Conservation (phyloP, 2,329 filamentous ascomycete species). For the Uncinocarpus reesii region DNA sequence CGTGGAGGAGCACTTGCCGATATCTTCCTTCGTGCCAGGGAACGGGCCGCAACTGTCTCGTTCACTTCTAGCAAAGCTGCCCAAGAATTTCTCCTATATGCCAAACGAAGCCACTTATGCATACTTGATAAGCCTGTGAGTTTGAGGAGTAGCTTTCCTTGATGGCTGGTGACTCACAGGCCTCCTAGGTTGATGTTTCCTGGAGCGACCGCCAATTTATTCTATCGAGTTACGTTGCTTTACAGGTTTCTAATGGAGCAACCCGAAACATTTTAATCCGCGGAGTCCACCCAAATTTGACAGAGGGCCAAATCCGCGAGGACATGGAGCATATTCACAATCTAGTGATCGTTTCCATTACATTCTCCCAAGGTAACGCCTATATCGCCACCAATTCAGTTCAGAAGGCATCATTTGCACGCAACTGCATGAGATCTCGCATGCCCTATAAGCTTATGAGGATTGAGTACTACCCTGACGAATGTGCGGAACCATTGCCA, state of each 20-base stretch:
- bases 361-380: constrained; percentile 49
- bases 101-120: constrained; percentile 56
- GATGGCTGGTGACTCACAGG: neutral
- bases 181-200: constrained; percentile 51
- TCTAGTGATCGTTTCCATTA: constrained; percentile 57
- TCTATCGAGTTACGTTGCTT: constrained; percentile 51
- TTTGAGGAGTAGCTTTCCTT: neutral
- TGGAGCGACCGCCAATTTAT: constrained; percentile 65
- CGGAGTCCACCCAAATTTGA: constrained; percentile 48
- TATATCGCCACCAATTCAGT: constrained; percentile 69
- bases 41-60: constrained; percentile 55
- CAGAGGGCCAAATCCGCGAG: constrained; percentile 53
- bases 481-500: constrained; percentile 55
- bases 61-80: constrained; percentile 57
- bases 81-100: constrained; percentile 54
- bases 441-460: constrained; percentile 59
- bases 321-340: constrained; percentile 79
- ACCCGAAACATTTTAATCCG: constrained; percentile 65
- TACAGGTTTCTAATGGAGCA: constrained; percentile 55
- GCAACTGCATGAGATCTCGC: constrained; percentile 62
- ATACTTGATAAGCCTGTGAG: constrained; percentile 58
- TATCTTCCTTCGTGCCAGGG: constrained; percentile 50
- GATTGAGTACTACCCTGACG: constrained; percentile 62
- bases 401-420: constrained; percentile 62
- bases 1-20: constrained; percentile 63